Percentiles rank a stretch among this genome's conserved stretches.
These are phyloP conservation scores for Arthrobotrys musiformis DNA, from an alignment of 2,329 filamentous ascomycete genomes.

Conservation along the genomic window DNA sequence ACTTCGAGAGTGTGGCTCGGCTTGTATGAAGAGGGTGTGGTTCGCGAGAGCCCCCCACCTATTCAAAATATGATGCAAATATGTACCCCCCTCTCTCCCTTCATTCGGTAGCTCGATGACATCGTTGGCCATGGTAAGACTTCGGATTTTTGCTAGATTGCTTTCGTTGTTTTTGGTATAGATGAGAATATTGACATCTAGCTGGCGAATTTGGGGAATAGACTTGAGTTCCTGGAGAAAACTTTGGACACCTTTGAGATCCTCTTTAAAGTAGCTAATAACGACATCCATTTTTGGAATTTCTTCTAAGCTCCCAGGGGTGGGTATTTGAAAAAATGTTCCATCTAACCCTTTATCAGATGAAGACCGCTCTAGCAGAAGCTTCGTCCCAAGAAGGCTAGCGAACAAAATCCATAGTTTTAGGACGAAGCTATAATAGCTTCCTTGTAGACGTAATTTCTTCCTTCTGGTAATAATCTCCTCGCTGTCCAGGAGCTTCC, in stretches of 20 bases:
- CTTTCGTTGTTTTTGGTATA: constrained; percentile 57
- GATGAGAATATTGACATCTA: constrained; percentile 56
- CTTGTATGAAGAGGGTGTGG: constrained; percentile 67
- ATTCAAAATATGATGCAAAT: constrained; percentile 65
- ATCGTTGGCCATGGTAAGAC: constrained; percentile 31
- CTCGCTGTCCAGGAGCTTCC: neutral
- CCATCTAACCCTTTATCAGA: neutral
- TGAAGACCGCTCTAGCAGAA: neutral
- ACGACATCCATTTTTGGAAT: constrained; percentile 57
- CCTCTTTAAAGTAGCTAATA: constrained; percentile 57
- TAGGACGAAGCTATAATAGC: neutral
- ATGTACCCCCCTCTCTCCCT: constrained; percentile 65
- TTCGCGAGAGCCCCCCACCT: constrained; percentile 64
- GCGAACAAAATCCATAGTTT: constrained; percentile 42
- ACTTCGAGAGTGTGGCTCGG: constrained; percentile 63
- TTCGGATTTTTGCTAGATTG: constrained; percentile 39
- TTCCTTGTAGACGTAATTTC: neutral
- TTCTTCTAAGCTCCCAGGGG: neutral
- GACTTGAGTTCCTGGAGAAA: constrained; percentile 49
- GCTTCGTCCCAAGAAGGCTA: constrained; percentile 32
- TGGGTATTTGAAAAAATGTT: neutral
- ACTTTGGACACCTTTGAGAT: constrained; percentile 41
- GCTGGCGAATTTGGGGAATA: constrained; percentile 28
- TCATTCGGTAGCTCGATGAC: constrained; percentile 62
- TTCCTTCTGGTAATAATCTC: neutral